These are phyloP conservation scores for Tetraselmis chui DNA, from an alignment of 139 green algal genomes.

Conservation along the genomic window DNA sequence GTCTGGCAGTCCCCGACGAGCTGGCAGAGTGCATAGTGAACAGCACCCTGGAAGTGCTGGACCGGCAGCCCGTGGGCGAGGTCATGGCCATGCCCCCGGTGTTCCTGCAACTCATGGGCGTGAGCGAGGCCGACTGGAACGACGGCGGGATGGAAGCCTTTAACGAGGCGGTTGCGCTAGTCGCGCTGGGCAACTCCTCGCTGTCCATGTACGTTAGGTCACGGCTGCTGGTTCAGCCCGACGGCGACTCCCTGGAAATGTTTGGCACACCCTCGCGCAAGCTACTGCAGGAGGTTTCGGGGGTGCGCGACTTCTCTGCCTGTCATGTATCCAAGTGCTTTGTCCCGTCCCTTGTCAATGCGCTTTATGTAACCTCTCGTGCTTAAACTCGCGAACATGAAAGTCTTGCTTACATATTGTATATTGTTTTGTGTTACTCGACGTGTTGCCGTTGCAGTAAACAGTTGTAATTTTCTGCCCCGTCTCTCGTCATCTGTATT, in stretches of 20 bases:
- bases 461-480: too few species aligned
- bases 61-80: not conserved
- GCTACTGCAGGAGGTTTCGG: not conserved
- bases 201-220: not conserved
- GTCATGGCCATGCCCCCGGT: not conserved
- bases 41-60: too few species aligned
- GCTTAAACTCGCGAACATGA: too few species aligned
- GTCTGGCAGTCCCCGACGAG: not conserved
- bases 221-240: not conserved
- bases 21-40: not conserved
- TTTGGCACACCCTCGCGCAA: not conserved
- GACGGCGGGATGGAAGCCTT: not conserved
- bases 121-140: not conserved
- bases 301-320: not conserved
- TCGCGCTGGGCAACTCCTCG: not conserved
- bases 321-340: too few species aligned
- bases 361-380: too few species aligned
- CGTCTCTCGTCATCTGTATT: too few species aligned
- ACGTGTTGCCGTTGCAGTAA: too few species aligned
- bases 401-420: too few species aligned
- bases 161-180: not conserved
- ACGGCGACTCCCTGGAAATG: not conserved
- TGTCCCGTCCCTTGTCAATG: too few species aligned
- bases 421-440: too few species aligned
- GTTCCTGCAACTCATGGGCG: not conserved